Evolutionary conservation across 2,329 filamentous ascomycete species (phyloP).

Genomic region (Aureobasidium sp.): DNA sequence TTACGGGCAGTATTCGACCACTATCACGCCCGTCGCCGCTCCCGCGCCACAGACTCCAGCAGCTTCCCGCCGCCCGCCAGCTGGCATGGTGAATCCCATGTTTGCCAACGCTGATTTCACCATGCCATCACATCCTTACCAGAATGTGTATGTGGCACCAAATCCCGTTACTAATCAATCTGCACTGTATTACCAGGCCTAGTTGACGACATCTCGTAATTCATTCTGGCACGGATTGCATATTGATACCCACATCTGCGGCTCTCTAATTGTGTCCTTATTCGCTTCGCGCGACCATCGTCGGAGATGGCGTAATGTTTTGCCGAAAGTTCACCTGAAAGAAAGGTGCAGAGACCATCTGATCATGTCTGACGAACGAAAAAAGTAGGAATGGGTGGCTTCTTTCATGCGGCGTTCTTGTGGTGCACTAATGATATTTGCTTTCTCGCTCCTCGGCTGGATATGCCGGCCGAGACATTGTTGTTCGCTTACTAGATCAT

Average conservation of each 20-base stretch:
- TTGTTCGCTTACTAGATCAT: slow-evolving; percentile 3
- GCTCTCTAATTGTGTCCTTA: not conserved
- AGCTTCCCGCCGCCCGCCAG: slow-evolving; percentile 29
- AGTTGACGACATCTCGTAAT: not conserved
- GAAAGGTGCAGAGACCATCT: not conserved
- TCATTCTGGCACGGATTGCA: not conserved
- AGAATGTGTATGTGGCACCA: slow-evolving; percentile 71
- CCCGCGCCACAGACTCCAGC: slow-evolving; percentile 29
- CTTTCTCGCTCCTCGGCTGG: not conserved
- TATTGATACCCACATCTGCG: slow-evolving; percentile 1
- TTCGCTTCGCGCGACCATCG: not conserved
- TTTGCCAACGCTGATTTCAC: slow-evolving; percentile 67
- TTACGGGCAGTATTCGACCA: slow-evolving; percentile 19
- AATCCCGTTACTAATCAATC: slow-evolving; percentile 30
- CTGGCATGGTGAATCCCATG: slow-evolving; percentile 61
- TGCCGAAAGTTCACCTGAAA: not conserved
- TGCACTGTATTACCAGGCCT: slow-evolving; percentile 14
- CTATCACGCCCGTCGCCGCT: slow-evolving; percentile 15
- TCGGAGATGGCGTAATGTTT: not conserved
- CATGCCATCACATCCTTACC: slow-evolving; percentile 72
- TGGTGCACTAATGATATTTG: not conserved
- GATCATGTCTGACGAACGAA: slow-evolving; percentile 13
- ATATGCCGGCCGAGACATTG: not conserved
- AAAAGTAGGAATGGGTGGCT: not conserved
- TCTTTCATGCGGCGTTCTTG: slow-evolving; percentile 3